Percentiles rank a stretch among this genome's conserved stretches.
phyloP scores from a whole-genome alignment of 768 basidiomycete genomes.

The Boletus sp. region DNA sequence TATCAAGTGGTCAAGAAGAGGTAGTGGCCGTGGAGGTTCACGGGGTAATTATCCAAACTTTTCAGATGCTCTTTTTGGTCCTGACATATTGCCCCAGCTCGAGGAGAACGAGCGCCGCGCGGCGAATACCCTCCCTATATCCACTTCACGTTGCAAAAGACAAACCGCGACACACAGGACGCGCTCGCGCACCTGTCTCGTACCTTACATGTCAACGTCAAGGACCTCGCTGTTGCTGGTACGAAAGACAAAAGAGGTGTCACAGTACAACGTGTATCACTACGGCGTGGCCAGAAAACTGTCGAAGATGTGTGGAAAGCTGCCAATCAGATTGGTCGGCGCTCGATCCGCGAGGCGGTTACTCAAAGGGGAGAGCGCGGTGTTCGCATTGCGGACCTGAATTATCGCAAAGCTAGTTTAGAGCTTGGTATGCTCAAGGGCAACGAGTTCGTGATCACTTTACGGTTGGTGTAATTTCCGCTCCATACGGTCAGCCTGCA shows the following conservation, averaged over 20 bases:
- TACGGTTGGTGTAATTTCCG: conserved; percentile 53
- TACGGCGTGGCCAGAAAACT: conserved; percentile 73
- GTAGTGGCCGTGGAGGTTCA: conserved; percentile 45
- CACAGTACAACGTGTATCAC: conserved; percentile 87
- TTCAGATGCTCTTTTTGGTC: background rate
- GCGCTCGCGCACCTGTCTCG: conserved; percentile 80
- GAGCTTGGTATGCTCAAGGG: conserved; percentile 97
- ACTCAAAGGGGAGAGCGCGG: conserved; percentile 85
- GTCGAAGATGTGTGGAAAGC: conserved; percentile 84
- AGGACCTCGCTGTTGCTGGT: conserved; percentile 87
- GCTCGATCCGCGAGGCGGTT: conserved; percentile 55
- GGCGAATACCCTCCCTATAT: conserved; percentile 83
- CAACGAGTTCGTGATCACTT: conserved; percentile 91
- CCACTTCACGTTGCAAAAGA: conserved; percentile 95
- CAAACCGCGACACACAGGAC: conserved; percentile 97
- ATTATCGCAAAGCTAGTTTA: conserved; percentile 76
- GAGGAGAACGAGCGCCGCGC: conserved; percentile 49
- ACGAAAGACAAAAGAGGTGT: conserved; percentile 99
- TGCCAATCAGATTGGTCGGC: conserved; percentile 65
- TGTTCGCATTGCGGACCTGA: conserved; percentile 82
- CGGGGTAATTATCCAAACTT: conserved; percentile 24
- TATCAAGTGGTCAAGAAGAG: conserved; percentile 71
- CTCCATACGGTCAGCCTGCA: conserved; percentile 15
- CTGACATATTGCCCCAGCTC: conserved; percentile 13
- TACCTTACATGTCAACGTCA: conserved; percentile 68